Conservation (phyloP, 441 rosid genomes). For the Populus hybrid region DNA sequence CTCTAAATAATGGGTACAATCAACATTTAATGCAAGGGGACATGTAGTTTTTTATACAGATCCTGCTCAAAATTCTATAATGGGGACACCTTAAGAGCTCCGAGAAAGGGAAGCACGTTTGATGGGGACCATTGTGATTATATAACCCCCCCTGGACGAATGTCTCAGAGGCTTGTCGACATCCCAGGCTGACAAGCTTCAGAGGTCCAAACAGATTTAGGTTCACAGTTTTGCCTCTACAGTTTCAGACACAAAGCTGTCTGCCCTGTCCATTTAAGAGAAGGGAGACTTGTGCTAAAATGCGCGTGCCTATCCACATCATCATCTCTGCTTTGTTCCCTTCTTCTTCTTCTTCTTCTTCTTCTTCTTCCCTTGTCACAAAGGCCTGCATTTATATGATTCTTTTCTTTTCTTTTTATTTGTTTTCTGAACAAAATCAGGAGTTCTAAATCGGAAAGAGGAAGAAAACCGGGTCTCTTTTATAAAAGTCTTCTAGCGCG, state of each 20-base stretch:
- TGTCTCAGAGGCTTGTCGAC: conserved; percentile 24
- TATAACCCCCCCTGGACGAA: background rate
- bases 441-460: conserved; percentile 14
- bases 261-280: conserved; percentile 8
- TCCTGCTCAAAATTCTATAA: background rate
- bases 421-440: conserved; percentile 15
- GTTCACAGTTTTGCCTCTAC: conserved; percentile 7
- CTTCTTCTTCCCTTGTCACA: conserved; percentile 15
- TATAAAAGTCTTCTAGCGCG: conserved; percentile 7
- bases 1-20: too few species aligned
- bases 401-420: background rate
- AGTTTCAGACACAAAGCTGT: conserved; percentile 22
- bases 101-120: background rate
- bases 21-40: too few species aligned
- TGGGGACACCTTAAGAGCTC: background rate
- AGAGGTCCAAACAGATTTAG: conserved; percentile 28
- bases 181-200: conserved; percentile 40
- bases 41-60: too few species aligned
- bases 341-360: conserved; percentile 17
- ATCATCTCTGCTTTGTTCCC: conserved; percentile 21
- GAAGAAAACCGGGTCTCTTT: conserved; percentile 28
- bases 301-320: conserved; percentile 46
- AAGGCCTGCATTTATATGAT: conserved; percentile 4
- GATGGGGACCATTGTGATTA: background rate
- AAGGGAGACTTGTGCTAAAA: conserved; percentile 17